Percentiles rank a stretch among this genome's conserved stretches.
phyloP scores from a whole-genome alignment of 345 rosid species.

The Cardamine resedifolia region DNA sequence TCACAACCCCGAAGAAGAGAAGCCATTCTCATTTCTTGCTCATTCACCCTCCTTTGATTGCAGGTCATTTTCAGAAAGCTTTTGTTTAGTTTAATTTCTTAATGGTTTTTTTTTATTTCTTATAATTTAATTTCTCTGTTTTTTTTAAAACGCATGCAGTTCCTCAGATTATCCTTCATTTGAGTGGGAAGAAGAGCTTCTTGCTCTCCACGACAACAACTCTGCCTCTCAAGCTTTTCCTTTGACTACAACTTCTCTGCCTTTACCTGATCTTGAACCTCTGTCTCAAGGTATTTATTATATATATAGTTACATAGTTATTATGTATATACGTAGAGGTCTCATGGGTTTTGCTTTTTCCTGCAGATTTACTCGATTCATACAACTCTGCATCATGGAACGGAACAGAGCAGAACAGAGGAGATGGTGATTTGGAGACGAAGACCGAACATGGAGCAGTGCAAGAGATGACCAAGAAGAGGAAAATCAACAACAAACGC shows the following conservation, averaged over 20 bases:
- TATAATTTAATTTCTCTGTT: not conserved
- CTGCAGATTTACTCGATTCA: conserved; percentile 31
- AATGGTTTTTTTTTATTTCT: not conserved
- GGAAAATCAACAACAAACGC: not conserved
- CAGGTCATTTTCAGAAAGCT: conserved; percentile 13
- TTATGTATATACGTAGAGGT: not conserved
- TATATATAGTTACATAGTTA: not conserved
- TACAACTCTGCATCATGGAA: conserved; percentile 38
- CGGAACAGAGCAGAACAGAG: conserved; percentile 35
- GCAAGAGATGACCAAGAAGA: conserved; percentile 22
- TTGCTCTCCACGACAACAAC: conserved; percentile 29
- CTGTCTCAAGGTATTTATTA: conserved; percentile 42
- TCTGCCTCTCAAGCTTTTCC: conserved; percentile 31
- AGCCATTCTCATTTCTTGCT: conserved; percentile 17
- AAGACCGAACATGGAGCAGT: not conserved
- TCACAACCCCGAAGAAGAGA: conserved; percentile 22
- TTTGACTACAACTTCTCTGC: conserved; percentile 32
- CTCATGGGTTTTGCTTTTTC: conserved; percentile 13
- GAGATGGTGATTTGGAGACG: conserved; percentile 23
- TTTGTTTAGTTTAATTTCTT: not conserved
- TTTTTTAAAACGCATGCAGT: conserved; percentile 15
- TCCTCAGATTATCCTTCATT: conserved; percentile 3
- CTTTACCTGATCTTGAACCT: conserved; percentile 40
- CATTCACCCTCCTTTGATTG: conserved; percentile 23
- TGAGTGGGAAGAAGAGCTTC: conserved; percentile 43